These are phyloP conservation scores for Suillus plorans DNA, from an alignment of 768 basidiomycete species.

Conservation along the genomic window DNA sequence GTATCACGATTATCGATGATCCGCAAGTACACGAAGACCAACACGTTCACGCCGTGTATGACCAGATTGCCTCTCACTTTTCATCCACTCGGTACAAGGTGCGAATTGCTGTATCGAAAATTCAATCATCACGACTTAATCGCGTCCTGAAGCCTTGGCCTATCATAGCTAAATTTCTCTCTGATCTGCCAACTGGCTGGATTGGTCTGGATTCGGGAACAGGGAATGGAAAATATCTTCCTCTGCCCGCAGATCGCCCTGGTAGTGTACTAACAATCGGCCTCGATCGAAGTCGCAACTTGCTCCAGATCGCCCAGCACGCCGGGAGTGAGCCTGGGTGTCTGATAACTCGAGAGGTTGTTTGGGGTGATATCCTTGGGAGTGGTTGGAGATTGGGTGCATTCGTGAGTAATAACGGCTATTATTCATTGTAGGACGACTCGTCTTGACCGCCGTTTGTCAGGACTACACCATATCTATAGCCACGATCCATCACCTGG, in stretches of 20 bases:
- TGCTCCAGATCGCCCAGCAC: conserved; percentile 72
- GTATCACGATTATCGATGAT: conserved; percentile 47
- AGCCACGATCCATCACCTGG: conserved; percentile 95
- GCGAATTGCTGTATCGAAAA: not conserved
- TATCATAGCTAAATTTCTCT: conserved; percentile 74
- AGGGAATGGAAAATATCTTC: conserved; percentile 97
- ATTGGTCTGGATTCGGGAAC: conserved; percentile 94
- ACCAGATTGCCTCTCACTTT: conserved; percentile 84
- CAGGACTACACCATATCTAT: conserved; percentile 98
- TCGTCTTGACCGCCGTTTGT: not conserved
- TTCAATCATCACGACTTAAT: not conserved
- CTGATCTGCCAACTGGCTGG: conserved; percentile 69
- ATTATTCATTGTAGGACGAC: not conserved
- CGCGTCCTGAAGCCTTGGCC: conserved; percentile 77
- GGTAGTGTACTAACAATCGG: conserved; percentile 73
- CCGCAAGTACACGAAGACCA: conserved; percentile 62
- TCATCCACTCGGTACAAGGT: conserved; percentile 90
- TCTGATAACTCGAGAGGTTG: conserved; percentile 59
- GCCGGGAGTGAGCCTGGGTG: conserved; percentile 44
- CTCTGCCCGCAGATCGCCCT: conserved; percentile 63
- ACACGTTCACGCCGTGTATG: conserved; percentile 84
- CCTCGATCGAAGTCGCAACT: conserved; percentile 76
- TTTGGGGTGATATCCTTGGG: conserved; percentile 77
- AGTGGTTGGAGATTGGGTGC: conserved; percentile 71
- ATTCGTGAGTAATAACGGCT: conserved; percentile 58